Conservation (phyloP, 2,329 filamentous ascomycete genomes). For the Amylocarpus encephaloides region DNA sequence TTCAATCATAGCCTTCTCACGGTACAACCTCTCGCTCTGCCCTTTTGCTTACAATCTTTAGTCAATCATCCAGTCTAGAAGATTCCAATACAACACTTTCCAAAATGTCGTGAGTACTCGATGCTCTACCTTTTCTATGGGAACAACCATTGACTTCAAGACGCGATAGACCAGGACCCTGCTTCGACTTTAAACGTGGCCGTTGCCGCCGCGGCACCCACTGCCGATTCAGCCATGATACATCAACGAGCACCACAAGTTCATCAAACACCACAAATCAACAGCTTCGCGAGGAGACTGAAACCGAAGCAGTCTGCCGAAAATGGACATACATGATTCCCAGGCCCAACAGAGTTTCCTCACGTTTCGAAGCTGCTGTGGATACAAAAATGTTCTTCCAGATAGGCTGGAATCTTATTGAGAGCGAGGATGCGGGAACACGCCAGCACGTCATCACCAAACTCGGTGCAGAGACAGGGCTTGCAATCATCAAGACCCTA, state of each 20-base stretch:
- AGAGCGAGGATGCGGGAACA: slow-evolving; percentile 20
- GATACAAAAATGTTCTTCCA: slow-evolving; percentile 21
- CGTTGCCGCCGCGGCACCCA: slow-evolving; percentile 16
- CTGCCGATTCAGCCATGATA: slow-evolving; percentile 21
- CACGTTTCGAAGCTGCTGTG: slow-evolving; percentile 13
- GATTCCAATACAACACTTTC: slow-evolving; percentile 7
- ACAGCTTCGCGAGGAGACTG: slow-evolving; percentile 17
- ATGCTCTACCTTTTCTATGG: slow-evolving; percentile 8
- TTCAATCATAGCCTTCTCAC: slow-evolving; percentile 10
- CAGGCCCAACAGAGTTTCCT: slow-evolving; percentile 13
- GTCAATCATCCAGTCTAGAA: slow-evolving; percentile 7
- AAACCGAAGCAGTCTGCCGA: slow-evolving; percentile 18
- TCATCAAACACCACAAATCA: slow-evolving; percentile 10
- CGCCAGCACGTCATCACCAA: slow-evolving; percentile 23
- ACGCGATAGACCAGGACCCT: slow-evolving; percentile 15
- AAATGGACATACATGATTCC: slow-evolving; percentile 26
- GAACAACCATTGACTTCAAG: slow-evolving; percentile 14
- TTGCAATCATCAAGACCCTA: slow-evolving; percentile 21
- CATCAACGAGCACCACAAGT: slow-evolving; percentile 7
- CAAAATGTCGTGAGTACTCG: slow-evolving; percentile 15
- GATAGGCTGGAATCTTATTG: slow-evolving; percentile 22
- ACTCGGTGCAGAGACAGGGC: slow-evolving; percentile 20
- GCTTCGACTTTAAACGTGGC: slow-evolving; percentile 20
- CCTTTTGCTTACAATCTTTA: slow-evolving; percentile 12
- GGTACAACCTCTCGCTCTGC: slow-evolving; percentile 5